Base-by-base conservation (phyloP, 1,139 yeast genomes). In the Diutina ranongensis region DNA sequence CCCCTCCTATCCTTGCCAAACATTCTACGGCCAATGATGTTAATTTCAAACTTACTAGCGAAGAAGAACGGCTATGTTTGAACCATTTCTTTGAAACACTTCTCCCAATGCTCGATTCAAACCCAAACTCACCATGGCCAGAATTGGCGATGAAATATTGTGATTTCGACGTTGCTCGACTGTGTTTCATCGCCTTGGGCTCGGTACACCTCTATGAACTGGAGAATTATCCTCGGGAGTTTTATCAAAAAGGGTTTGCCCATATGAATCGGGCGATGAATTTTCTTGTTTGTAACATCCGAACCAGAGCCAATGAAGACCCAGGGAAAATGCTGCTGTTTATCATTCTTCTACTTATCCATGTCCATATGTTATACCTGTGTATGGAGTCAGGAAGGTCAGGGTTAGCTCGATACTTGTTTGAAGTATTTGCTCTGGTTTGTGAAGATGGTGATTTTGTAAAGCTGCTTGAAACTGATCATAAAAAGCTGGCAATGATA, bases 121-220 rank as follows among this genome's bases (percentile, higher is more conserved):
- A 74, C 54, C 80, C 80, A 0, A 71, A 71, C 44, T 64, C 77
- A 0, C 80, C 80, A 2, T 74, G 79, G 79, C 80, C 80, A 0
- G 75, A 74, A 48, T 56, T 75, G 45, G 77, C 78, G 28, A 58
- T 75, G 49, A 68, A 71, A 46, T 74, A 75, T 52, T 75, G 80
- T 51, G 77, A 75, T 52, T 69, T 72, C 52, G 76, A 74, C 51
- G 65, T 74, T 40, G 80, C 80, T 1, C 62, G 76, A 48, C 70
- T 76, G 49, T 74, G 80, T 50, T 74, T 75, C 49, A 65, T 75
- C 22, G 72, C 78, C 1, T 54, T 75, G 19, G 72, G 77, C 5
- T 73, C 78, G 45, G 72, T 74, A 40, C 80, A 75, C 54, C 58
- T 75, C 34, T 73, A 72, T 52, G 78, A 74, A 48, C 67, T 72